phyloP scores from a whole-genome alignment of 2,329 filamentous ascomycete species.

The Chaetomiaceae sp. region DNA sequence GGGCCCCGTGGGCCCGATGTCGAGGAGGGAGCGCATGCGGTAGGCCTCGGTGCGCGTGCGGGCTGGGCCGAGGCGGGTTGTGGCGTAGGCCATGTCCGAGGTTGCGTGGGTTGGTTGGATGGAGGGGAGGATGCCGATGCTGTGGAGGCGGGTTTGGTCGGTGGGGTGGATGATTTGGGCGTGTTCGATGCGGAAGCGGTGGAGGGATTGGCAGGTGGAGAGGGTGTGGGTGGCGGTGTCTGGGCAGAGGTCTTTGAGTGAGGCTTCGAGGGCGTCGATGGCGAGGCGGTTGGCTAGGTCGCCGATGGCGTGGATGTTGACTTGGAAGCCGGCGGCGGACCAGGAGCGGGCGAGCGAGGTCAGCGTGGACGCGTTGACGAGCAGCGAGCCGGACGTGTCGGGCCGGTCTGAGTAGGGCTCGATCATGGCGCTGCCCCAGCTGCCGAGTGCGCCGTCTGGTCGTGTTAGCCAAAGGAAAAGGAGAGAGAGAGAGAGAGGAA shows the following conservation, averaged over 20 bases:
- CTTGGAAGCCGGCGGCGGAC: conserved; percentile 58
- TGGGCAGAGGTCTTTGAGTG: conserved; percentile 51
- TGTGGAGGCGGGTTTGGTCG: conserved; percentile 56
- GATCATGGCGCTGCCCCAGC: conserved; percentile 68
- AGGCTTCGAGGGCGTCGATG: conserved; percentile 56
- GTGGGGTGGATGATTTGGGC: conserved; percentile 63
- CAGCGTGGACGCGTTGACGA: conserved; percentile 59
- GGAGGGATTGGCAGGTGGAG: conserved; percentile 46
- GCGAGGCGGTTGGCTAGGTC: conserved; percentile 63
- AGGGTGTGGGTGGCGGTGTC: conserved; percentile 30
- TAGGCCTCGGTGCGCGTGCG: conserved; percentile 57
- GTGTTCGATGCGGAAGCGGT: conserved; percentile 65
- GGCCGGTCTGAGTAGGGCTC: conserved; percentile 63
- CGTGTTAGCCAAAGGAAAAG: not conserved
- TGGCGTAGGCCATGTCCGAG: conserved; percentile 64
- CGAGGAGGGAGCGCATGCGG: conserved; percentile 58
- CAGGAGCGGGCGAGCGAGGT: conserved; percentile 50
- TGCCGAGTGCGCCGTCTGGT: conserved; percentile 62
- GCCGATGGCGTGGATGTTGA: conserved; percentile 69
- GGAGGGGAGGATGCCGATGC: conserved; percentile 59
- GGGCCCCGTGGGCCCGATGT: conserved; percentile 46
- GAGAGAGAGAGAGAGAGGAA: not conserved
- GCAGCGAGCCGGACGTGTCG: conserved; percentile 57
- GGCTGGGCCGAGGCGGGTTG: conserved; percentile 51
- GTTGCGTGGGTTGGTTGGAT: conserved; percentile 70